Base-by-base conservation (phyloP, 345 rosid genomes). In the Aethionema arabicum region DNA sequence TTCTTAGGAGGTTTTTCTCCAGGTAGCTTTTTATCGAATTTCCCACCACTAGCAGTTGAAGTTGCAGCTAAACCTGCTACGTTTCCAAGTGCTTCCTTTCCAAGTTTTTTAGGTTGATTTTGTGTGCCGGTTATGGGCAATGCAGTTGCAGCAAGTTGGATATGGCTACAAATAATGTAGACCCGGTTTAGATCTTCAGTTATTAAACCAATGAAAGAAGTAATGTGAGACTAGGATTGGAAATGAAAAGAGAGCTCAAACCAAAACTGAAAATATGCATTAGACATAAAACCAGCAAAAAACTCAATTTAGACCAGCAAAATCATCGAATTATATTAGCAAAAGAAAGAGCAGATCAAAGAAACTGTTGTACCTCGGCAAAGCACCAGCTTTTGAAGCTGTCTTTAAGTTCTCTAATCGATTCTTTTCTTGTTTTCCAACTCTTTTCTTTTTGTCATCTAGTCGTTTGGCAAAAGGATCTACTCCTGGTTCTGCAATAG, bases 1-100 rank as follows among this genome's bases (percentile, higher is more conserved):
- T 78, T 81, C 72, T 85, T 89, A 7, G 74, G 79, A 72, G 95
- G 79, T 67, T 89, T 92, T 61, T 92, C 98, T 63, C 95, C 95
- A 0, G 75, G 78, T 35, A 89, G 73, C 84, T 84, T 92, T 73
- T 82, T 89, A 74, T 92, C 99, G 37, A 93, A 93, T 79, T 92
- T 92, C 38, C 98, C 97, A 57, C 96, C 97, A 70, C 97, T 92
- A 37, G 91, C 97, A 11, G 97, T 92, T 56, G 97, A 82, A 21
- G 91, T 79, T 4, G 91, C 82, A 16, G 93, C 99, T 64, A 87
- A 75, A 73, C 99, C 95, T 33, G 97, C 99, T 4, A 87, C 96
- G 51, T 78, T 80, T 33, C 88, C 85, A 38, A 89, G 78, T 40
- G 74, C 97, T 36, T 87, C 83, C 81, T 82, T 92, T 42, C 76